Evolutionary conservation across 345 rosid genomes (phyloP), one percentile per base, ranked within the genome.

Genomic region (Aquilaria yunnanensis): DNA sequence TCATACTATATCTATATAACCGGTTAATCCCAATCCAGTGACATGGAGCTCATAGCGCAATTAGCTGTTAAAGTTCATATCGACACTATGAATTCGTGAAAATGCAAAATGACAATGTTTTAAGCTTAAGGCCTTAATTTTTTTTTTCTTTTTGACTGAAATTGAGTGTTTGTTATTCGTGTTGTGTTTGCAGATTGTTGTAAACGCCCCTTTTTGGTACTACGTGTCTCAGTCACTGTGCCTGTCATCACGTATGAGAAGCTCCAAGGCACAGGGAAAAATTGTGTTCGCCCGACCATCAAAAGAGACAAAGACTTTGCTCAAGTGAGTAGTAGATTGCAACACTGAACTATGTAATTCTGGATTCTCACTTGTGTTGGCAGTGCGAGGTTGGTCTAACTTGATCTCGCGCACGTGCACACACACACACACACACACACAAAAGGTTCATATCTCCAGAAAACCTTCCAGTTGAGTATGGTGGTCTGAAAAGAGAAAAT

Each of bases 191-290:
- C 75, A 82, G 87, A 78, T 82, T 55, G 14, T 86, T 57, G 63
- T 86, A 61, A 83, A 84, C 51, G 84, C 78, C 6, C 85, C 89
- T 5, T 78, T 86, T 9, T 77, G 89, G 87, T 82, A 71, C 79
- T 78, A 80, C 62, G 69, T 77, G 2, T 78, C 68, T 51, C 87
- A 72, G 51, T 43, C 57, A 16, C 23, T 16, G 23, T 16, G 23
- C 14, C 55, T 83, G 63, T 60, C 61, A 10, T 65, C 71, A 32
- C 74, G 67, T 65, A 41, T 86, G 46, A 48, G 57, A 32, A 67
- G 51, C 47, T 77, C 56, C 29, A 73, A 67, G 59, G 12, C 64
- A 3, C 70, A 63, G 29, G 50, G 41, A 62, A 80, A 78, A 60
- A 66, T 80, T 57, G 59, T 78, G 56, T 70, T 83, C 54, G 77